A percentile compares a stretch with the other conserved stretches of the same genome.
These are phyloP conservation scores for Penicillium manginii DNA, from an alignment of 495 filamentous ascomycete genomes.

Conservation along the genomic window DNA sequence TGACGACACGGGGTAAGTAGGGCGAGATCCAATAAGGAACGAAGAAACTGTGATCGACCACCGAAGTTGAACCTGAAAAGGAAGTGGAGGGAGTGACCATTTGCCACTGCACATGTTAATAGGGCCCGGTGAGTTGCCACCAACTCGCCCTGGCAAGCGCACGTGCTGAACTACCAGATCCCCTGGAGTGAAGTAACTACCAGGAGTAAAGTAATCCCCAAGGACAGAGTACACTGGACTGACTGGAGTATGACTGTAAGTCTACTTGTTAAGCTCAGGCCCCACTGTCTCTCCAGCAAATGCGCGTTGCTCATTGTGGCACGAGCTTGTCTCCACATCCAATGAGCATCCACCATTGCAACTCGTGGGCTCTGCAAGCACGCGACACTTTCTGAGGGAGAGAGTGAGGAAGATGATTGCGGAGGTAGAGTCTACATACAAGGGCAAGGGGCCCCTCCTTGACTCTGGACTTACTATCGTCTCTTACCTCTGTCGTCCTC, in stretches of 20 bases:
- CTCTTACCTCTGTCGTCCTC: slow-evolving; percentile 7
- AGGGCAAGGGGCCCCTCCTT: slow-evolving; percentile 1
- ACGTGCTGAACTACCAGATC: slow-evolving; percentile 39
- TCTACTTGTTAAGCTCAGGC: slow-evolving; percentile 27
- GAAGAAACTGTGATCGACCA: too few species aligned
- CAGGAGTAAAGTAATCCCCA: too few species aligned
- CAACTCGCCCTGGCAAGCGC: slow-evolving; percentile 9
- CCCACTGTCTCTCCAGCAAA: slow-evolving; percentile 25
- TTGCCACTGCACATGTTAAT: too few species aligned
- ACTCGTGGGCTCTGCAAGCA: slow-evolving; percentile 48
- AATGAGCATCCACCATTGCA: slow-evolving; percentile 32
- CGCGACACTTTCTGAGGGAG: slow-evolving; percentile 42
- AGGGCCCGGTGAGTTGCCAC: too few species aligned
- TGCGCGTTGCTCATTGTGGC: slow-evolving; percentile 26
- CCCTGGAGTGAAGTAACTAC: background rate
- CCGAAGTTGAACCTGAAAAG: too few species aligned
- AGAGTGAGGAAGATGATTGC: too few species aligned
- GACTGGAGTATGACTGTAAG: too few species aligned
- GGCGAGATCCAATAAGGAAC: too few species aligned
- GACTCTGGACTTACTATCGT: background rate
- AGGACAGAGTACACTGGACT: too few species aligned
- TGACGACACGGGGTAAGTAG: too few species aligned
- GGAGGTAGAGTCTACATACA: background rate
- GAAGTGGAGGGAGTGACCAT: too few species aligned
- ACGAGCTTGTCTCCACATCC: slow-evolving; percentile 28